A percentile compares a stretch with the other conserved stretches of the same genome.
phyloP scores from a whole-genome alignment of 2,329 filamentous ascomycete species.

The Coniochaeta prunicola region DNA sequence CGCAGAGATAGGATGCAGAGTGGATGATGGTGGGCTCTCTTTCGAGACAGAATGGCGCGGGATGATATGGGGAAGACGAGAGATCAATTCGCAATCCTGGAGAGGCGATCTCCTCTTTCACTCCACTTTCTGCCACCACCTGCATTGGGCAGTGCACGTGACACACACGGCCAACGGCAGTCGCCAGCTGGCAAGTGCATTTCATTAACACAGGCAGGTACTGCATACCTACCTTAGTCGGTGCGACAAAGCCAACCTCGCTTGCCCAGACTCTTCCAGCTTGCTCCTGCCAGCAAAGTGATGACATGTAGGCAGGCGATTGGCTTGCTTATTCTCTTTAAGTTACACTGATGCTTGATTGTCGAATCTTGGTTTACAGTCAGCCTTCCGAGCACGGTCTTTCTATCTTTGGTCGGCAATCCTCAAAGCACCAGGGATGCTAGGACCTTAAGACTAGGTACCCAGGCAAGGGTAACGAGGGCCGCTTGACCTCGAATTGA shows the following conservation, averaged over 20 bases:
- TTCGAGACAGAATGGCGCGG: slow-evolving; percentile 1
- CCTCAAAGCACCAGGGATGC: no score
- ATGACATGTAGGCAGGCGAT: not conserved
- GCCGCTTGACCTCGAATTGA: no score
- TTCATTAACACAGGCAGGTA: no score
- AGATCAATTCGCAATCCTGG: slow-evolving; percentile 2
- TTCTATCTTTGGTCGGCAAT: no score
- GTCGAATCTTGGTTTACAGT: no score
- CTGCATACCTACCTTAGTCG: no score
- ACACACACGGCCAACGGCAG: not conserved
- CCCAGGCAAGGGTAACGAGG: no score
- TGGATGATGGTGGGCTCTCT: slow-evolving; percentile 1
- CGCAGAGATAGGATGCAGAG: slow-evolving; percentile 5
- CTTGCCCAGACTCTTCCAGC: no score
- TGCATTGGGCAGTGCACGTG: not conserved
- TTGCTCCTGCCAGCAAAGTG: not conserved
- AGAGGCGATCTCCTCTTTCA: slow-evolving; percentile 1
- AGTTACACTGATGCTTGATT: not conserved
- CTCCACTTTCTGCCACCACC: not conserved
- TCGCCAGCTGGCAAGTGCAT: not conserved
- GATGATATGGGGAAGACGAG: slow-evolving; percentile 2
- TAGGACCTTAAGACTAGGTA: no score
- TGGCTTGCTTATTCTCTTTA: not conserved
- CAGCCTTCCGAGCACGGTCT: no score
- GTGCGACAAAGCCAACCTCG: not conserved